Conservation (phyloP, 345 rosid species). For the Cardamine chenopodiifolia region DNA sequence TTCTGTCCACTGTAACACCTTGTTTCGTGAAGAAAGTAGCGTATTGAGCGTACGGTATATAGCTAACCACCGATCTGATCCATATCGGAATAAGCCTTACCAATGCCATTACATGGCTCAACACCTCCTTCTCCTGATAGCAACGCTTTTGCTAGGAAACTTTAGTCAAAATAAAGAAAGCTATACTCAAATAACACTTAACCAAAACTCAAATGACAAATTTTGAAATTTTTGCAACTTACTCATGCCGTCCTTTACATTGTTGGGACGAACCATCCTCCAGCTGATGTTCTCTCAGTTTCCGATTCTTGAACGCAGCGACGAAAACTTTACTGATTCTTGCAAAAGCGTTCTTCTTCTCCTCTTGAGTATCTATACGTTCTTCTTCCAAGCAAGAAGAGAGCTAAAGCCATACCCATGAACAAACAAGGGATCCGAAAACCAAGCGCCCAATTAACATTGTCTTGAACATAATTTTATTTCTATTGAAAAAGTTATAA, state of each 20-base stretch:
- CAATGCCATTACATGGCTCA: conserved; percentile 60
- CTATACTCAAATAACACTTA: background rate
- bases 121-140: conserved; percentile 38
- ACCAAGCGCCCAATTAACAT: too few species aligned
- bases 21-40: conserved; percentile 88
- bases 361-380: conserved; percentile 35
- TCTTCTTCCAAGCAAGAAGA: conserved; percentile 41
- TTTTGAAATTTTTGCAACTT: background rate
- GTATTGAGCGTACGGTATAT: conserved; percentile 56
- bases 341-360: conserved; percentile 24
- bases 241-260: conserved; percentile 23
- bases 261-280: conserved; percentile 14
- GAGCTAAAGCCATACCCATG: conserved; percentile 39
- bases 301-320: conserved; percentile 35
- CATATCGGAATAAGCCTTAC: conserved; percentile 77
- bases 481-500: too few species aligned
- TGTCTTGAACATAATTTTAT: too few species aligned
- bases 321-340: conserved; percentile 42
- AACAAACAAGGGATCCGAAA: conserved; percentile 42
- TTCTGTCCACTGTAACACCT: conserved; percentile 65
- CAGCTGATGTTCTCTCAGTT: background rate
- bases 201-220: background rate
- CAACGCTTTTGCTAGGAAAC: conserved; percentile 57
- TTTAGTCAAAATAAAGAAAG: conserved; percentile 22
- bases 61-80: conserved; percentile 69